Evolutionary conservation across 2,329 filamentous ascomycete species (phyloP).

Genomic region (Neoscytalidium dimidiatum): DNA sequence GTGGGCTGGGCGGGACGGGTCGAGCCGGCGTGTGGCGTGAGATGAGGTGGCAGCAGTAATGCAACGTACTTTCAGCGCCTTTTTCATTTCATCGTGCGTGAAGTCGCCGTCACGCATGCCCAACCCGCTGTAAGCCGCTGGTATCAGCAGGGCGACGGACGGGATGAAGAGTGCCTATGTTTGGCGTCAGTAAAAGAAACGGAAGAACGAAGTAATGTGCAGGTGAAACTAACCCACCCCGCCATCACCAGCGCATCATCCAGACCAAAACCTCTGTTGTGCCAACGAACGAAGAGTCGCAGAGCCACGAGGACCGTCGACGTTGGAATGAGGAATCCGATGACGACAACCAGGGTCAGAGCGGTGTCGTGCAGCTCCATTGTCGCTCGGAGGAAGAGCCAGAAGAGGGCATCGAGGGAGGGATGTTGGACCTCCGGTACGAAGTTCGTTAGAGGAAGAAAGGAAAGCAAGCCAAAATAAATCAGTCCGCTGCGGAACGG

Average conservation of each 20-base stretch:
- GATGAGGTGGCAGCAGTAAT: conserved; percentile 21
- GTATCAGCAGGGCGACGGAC: background rate
- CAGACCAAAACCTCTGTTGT: background rate
- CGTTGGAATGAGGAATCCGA: background rate
- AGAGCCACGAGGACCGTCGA: background rate
- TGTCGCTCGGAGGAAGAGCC: background rate
- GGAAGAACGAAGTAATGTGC: background rate
- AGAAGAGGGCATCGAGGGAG: background rate
- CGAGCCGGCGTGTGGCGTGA: background rate
- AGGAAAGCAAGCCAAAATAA: background rate
- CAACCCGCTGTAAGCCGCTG: background rate
- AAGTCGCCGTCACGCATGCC: conserved; percentile 22
- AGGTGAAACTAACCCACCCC: background rate
- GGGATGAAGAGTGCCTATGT: conserved; percentile 29
- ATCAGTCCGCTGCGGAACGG: too few relatives aligned
- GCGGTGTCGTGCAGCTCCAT: background rate
- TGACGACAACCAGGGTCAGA: background rate
- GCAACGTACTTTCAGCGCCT: conserved; percentile 33
- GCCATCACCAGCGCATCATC: background rate
- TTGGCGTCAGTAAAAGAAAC: background rate
- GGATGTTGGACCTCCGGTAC: background rate
- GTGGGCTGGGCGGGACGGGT: conserved; percentile 47
- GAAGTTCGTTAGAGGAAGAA: background rate
- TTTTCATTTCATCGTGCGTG: background rate
- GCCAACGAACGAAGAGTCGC: background rate